These are phyloP conservation scores for Pholiota conissans DNA, from an alignment of 768 basidiomycete genomes.

Conservation along the genomic window DNA sequence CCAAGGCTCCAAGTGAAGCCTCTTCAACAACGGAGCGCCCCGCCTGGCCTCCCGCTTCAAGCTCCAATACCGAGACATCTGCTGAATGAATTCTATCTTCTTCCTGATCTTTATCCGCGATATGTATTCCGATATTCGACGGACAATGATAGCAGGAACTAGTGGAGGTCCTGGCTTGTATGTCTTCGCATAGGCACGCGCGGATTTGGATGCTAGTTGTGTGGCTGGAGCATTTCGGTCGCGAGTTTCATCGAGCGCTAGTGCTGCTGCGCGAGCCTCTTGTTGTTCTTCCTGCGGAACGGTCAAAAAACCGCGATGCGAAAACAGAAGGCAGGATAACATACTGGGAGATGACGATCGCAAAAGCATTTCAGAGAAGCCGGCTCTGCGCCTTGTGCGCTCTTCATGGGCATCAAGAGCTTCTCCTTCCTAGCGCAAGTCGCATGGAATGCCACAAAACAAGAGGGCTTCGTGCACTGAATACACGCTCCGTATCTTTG, in stretches of 20 bases:
- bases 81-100: slow-evolving; percentile 72
- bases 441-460: slow-evolving; percentile 92
- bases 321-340: slow-evolving; percentile 24
- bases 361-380: slow-evolving; percentile 80
- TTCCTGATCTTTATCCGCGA: slow-evolving; percentile 68
- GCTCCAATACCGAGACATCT: slow-evolving; percentile 94
- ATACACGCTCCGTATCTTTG: slow-evolving; percentile 81
- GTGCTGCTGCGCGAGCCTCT: slow-evolving; percentile 55
- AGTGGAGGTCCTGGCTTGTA: slow-evolving; percentile 93
- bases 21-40: slow-evolving; percentile 90
- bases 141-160: slow-evolving; percentile 83
- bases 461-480: slow-evolving; percentile 88
- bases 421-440: slow-evolving; percentile 92
- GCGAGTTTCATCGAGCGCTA: slow-evolving; percentile 51
- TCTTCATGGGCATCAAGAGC: slow-evolving; percentile 85
- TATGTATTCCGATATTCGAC: slow-evolving; percentile 76
- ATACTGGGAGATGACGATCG: slow-evolving; percentile 87
- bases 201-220: slow-evolving; percentile 64
- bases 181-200: slow-evolving; percentile 88
- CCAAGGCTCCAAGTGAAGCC: slow-evolving; percentile 97
- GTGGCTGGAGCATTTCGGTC: slow-evolving; percentile 38
- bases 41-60: slow-evolving; percentile 91
- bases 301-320: not conserved
- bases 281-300: slow-evolving; percentile 62
- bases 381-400: slow-evolving; percentile 71